phyloP scores from a whole-genome alignment of 805 yeast genomes.

The Yamadazyma paraphyllophila region DNA sequence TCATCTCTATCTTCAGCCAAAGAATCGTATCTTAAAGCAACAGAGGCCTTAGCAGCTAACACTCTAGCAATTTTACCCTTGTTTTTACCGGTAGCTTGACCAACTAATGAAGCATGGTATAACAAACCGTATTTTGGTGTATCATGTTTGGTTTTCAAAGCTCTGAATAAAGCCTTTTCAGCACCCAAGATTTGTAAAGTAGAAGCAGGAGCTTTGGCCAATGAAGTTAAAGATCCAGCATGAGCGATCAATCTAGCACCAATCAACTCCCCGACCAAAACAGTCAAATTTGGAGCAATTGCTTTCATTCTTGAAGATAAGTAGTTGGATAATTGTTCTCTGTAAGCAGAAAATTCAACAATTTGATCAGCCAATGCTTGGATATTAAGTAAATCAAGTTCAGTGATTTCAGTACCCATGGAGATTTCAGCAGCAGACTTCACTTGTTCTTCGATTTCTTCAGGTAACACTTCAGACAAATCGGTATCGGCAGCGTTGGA shows the following conservation, averaged over 20 bases:
- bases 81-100: constrained; percentile 97
- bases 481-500: constrained; percentile 88
- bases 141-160: constrained; percentile 96
- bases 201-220: constrained; percentile 98
- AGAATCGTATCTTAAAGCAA: constrained; percentile 94
- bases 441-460: constrained; percentile 54
- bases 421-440: constrained; percentile 97
- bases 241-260: constrained; percentile 99
- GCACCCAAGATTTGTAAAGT: constrained; percentile 98
- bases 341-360: constrained; percentile 91
- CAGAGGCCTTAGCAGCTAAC: constrained; percentile 97
- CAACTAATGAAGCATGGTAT: constrained; percentile 95
- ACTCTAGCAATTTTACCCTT: constrained; percentile 99
- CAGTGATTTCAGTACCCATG: constrained; percentile 99
- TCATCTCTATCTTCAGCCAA: constrained; percentile 96
- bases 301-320: constrained; percentile 95
- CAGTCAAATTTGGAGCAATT: constrained; percentile 95
- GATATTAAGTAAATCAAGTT: constrained; percentile 83
- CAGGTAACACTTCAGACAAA: constrained; percentile 51
- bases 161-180: constrained; percentile 98
- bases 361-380: constrained; percentile 92
- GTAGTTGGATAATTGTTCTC: constrained; percentile 93
- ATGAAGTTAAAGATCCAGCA: constrained; percentile 89
- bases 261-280: constrained; percentile 94
- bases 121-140: constrained; percentile 97